Conservation (phyloP, 106 monocot genomes). For the Phalaenopsis aphrodite region DNA sequence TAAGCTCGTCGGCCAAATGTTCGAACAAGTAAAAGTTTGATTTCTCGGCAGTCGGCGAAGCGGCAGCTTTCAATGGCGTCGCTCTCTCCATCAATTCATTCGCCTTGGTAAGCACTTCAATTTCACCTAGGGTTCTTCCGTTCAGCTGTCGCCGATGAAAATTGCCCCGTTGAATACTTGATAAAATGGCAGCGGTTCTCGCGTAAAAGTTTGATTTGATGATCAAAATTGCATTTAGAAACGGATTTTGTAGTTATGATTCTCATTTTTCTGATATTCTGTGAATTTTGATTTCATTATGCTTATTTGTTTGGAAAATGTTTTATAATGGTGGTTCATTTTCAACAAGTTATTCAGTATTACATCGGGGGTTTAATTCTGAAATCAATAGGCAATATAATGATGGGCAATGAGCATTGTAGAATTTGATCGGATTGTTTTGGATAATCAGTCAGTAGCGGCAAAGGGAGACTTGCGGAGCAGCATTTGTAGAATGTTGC, state of each 20-base stretch:
- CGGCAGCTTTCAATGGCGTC: neutral
- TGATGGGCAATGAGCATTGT: no score
- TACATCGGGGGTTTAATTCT: neutral
- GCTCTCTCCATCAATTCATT: conserved; percentile 2
- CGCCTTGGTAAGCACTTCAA: neutral
- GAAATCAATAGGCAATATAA: neutral
- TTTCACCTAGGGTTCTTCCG: neutral
- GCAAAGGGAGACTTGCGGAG: no score
- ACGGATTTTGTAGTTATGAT: neutral
- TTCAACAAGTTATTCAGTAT: neutral
- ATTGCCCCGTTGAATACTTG: neutral
- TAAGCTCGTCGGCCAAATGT: no score
- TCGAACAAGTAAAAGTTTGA: no score
- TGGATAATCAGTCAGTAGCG: no score
- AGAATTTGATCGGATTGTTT: no score
- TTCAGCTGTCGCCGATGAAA: neutral
- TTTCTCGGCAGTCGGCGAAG: neutral
- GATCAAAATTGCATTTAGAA: neutral
- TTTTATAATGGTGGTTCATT: neutral
- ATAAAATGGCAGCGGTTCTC: neutral
- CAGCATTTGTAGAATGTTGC: no score
- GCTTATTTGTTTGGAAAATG: neutral
- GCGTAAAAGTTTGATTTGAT: neutral
- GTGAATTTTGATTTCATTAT: neutral
- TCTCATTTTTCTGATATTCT: neutral